Evolutionary conservation across 129 eudicot genomes (phyloP).

Genomic region (Pittosporum tobira): DNA sequence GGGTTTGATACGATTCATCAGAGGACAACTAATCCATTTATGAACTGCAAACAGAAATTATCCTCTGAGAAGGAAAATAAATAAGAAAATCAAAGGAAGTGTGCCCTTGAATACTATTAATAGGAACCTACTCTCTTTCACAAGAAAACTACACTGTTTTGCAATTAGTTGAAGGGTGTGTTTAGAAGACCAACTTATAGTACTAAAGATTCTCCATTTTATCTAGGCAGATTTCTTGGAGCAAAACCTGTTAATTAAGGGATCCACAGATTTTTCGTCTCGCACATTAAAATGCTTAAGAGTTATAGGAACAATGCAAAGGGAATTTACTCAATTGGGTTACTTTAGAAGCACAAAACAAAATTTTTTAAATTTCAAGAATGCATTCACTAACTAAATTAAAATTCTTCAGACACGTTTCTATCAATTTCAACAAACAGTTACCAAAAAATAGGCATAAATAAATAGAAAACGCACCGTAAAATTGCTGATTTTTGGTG

Average conservation of each 20-base stretch:
- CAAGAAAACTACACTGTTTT: too few relatives aligned
- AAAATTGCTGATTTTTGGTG: constrained; percentile 45
- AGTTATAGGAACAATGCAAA: neutral
- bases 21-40: too few relatives aligned
- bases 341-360: too few relatives aligned
- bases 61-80: too few relatives aligned
- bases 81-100: too few relatives aligned
- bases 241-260: neutral
- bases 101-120: too few relatives aligned
- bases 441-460: neutral
- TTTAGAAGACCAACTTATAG: neutral
- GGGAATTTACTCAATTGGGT: neutral
- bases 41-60: too few relatives aligned
- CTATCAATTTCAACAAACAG: neutral
- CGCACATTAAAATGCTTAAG: neutral
- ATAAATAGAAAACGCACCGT: constrained; percentile 34
- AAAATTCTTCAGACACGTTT: neutral
- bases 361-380: neutral
- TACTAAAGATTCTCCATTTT: neutral
- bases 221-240: neutral
- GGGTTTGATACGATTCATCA: too few relatives aligned
- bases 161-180: too few relatives aligned
- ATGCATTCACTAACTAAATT: neutral
- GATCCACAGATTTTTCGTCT: neutral
- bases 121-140: too few relatives aligned